Conservation (phyloP, 2,329 filamentous ascomycete species). For the Exophiala bonariae region DNA sequence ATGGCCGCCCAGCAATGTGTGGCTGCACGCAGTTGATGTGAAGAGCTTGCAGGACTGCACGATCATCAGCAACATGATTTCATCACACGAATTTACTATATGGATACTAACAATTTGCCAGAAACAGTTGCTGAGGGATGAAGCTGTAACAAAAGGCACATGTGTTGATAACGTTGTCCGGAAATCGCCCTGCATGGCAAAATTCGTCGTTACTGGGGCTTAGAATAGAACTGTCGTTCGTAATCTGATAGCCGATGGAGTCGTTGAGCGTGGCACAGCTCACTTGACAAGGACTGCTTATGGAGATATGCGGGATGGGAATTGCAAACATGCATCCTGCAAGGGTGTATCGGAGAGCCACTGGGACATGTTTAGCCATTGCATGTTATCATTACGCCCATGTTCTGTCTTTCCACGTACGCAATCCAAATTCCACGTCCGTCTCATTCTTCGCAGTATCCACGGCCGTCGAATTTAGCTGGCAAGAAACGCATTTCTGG, state of each 20-base stretch:
- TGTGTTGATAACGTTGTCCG: constrained; percentile 41
- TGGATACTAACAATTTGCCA: constrained; percentile 44
- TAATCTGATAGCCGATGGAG: constrained; percentile 31
- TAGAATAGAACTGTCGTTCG: constrained; percentile 30
- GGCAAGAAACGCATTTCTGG: constrained; percentile 42
- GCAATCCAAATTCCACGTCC: constrained; percentile 47
- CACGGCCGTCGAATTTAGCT: constrained; percentile 40
- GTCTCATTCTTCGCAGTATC: constrained; percentile 37
- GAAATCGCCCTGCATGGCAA: constrained; percentile 39
- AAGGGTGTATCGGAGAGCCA: constrained; percentile 47
- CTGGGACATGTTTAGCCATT: constrained; percentile 31
- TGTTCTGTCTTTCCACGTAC: constrained; percentile 33
- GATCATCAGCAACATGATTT: background rate
- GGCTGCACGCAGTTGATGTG: constrained; percentile 46
- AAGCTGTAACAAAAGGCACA: constrained; percentile 46
- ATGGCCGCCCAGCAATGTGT: constrained; percentile 35
- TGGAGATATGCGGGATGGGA: constrained; percentile 35
- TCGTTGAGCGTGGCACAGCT: constrained; percentile 37
- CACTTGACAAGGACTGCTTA: constrained; percentile 47
- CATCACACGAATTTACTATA: background rate
- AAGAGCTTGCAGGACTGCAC: constrained; percentile 44
- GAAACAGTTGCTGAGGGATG: constrained; percentile 39
- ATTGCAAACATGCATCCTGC: constrained; percentile 45
- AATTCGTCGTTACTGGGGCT: constrained; percentile 35
- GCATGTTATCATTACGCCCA: constrained; percentile 1